These are phyloP conservation scores for Boletus pseudo-olivaceus DNA, from an alignment of 768 basidiomycete genomes.

Conservation along the genomic window DNA sequence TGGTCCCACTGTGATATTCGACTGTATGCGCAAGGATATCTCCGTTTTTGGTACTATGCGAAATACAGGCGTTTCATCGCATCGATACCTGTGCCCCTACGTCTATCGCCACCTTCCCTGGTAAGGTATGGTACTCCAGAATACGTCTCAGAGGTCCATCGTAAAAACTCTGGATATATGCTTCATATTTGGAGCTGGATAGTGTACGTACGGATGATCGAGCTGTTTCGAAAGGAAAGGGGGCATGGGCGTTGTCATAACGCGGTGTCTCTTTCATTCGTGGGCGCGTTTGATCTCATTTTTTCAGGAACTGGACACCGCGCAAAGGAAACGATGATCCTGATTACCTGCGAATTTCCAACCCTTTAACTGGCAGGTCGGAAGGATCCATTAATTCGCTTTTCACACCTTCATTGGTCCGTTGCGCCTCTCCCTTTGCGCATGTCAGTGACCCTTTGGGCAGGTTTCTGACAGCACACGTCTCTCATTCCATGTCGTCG, in stretches of 20 bases:
- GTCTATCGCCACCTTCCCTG: background rate
- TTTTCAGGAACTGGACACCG: background rate
- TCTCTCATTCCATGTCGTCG: too few relatives aligned
- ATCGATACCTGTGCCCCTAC: background rate
- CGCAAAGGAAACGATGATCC: background rate
- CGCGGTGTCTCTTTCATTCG: background rate
- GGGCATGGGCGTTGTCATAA: background rate
- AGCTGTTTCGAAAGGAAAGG: background rate
- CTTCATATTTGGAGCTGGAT: background rate
- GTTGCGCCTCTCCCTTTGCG: background rate
- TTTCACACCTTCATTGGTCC: background rate
- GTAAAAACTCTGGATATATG: background rate
- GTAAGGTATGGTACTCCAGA: background rate
- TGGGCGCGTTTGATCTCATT: background rate
- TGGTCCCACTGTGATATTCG: background rate
- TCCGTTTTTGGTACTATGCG: too few relatives aligned
- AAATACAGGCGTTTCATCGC: too few relatives aligned
- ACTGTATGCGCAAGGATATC: background rate
- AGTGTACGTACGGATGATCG: background rate
- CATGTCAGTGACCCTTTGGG: too few relatives aligned
- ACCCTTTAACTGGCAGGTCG: too few relatives aligned
- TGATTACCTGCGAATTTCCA: too few relatives aligned
- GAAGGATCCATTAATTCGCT: background rate
- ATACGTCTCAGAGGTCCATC: background rate
- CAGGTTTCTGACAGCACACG: too few relatives aligned